Evolutionary conservation across 306 rosid genomes (phyloP).

Genomic region (Medicago ruthenica): DNA sequence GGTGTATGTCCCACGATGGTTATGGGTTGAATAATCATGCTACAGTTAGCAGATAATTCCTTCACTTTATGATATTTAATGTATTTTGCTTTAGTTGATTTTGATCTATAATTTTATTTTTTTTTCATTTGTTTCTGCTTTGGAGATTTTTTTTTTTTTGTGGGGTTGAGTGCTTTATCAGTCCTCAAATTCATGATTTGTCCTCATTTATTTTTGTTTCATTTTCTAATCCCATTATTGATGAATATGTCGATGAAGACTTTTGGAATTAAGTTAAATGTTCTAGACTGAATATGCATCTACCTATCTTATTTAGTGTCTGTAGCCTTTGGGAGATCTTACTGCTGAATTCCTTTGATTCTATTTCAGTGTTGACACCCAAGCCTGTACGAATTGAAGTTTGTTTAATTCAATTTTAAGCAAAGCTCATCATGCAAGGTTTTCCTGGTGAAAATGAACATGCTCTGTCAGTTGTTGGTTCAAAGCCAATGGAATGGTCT

Average conservation of each 20-base stretch:
- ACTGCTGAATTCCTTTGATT: slow-evolving; percentile 35
- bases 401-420: slow-evolving; percentile 38
- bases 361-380: slow-evolving; percentile 39
- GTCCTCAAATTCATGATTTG: not conserved
- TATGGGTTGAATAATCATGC: not conserved
- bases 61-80: not conserved
- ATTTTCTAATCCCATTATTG: not conserved
- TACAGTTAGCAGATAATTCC: not conserved
- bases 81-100: not conserved
- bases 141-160: not conserved
- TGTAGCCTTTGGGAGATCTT: slow-evolving; percentile 37
- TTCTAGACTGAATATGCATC: not conserved
- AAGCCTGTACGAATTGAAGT: slow-evolving; percentile 24
- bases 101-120: not conserved
- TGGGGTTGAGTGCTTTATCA: not conserved
- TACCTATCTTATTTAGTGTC: not conserved
- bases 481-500: slow-evolving; percentile 93
- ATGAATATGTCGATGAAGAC: not conserved
- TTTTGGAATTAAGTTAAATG: not conserved
- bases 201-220: not conserved
- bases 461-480: slow-evolving; percentile 78
- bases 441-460: slow-evolving; percentile 65
- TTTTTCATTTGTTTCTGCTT: not conserved
- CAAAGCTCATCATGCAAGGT: slow-evolving; percentile 65
- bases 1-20: not conserved